Percentiles rank a stretch among this genome's conserved stretches.
These are phyloP conservation scores for Teratosphaeria destructans DNA, from an alignment of 2,329 filamentous ascomycete species.

Conservation along the genomic window DNA sequence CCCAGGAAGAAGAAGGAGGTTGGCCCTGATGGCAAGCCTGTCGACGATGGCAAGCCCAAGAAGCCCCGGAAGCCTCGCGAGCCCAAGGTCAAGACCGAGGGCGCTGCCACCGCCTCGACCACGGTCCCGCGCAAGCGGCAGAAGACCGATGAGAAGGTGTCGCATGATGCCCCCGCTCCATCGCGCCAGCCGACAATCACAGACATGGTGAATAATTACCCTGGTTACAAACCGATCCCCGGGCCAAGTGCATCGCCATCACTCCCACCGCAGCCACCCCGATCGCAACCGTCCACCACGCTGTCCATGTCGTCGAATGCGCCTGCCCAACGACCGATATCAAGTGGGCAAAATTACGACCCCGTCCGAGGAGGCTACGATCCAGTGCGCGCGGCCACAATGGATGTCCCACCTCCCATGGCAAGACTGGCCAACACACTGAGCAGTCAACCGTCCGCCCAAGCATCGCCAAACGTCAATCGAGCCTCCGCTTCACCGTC, in stretches of 20 bases:
- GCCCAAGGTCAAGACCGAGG: conserved; percentile 36
- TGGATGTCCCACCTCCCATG: conserved; percentile 13
- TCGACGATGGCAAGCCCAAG: conserved; percentile 33
- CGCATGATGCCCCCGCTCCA: conserved; percentile 13
- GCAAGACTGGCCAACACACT: conserved; percentile 12
- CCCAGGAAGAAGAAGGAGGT: conserved; percentile 31
- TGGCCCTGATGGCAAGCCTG: conserved; percentile 23
- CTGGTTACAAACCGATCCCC: no score
- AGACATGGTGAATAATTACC: conserved; percentile 25
- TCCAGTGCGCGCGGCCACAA: conserved; percentile 59
- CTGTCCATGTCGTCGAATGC: conserved; percentile 26
- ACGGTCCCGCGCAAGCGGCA: conserved; percentile 39
- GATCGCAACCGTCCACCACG: conserved; percentile 10
- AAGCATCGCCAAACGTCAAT: conserved; percentile 41
- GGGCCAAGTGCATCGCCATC: conserved; percentile 15
- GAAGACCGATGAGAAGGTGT: conserved; percentile 28
- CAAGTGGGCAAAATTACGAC: conserved; percentile 77
- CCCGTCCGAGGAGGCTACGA: conserved; percentile 77
- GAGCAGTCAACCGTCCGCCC: conserved; percentile 22
- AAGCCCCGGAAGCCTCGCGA: conserved; percentile 36
- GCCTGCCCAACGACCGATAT: conserved; percentile 36
- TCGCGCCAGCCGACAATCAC: conserved; percentile 31
- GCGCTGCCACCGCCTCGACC: conserved; percentile 25
- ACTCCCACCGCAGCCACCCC: conserved; percentile 12
- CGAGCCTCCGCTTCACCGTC: conserved; percentile 83